Evolutionary conservation across 2,329 filamentous ascomycete genomes (phyloP), one percentile per base, ranked within the genome.

Genomic region (Leptodontidium sp.): DNA sequence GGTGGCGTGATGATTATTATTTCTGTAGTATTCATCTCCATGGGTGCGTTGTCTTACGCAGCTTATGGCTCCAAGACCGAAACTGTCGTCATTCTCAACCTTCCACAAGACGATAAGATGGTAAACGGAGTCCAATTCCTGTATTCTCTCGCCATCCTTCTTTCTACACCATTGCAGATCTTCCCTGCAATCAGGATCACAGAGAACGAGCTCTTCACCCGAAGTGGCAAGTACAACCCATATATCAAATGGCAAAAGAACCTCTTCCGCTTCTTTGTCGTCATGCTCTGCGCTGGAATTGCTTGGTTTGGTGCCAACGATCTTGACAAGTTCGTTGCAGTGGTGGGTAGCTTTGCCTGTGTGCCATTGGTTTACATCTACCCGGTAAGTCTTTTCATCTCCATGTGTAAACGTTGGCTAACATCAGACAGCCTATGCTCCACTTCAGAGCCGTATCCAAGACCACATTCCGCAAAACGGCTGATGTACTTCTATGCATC

Each of bases 201-300:
- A 43, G 94, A 97, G 81, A 97, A 97, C 75, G 93, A 94, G 73
- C 85, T 98, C 7, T 99, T 98, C 80, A 97, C 93, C 29, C 87
- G 92, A 78, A 97, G 94, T 71, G 94, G 96, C 75, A 99, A 99
- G 82, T 97, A 98, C 83, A 98, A 98, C 78, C 94, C 94, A 0
- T 96, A 93, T 78, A 97, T 99, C 84, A 99, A 99, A 84, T 99
- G 96, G 96, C 93, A 98, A 86, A 99, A 99, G 89, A 99, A 99
- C 75, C 84, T 91, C 43, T 99, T 97, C 84, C 91, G 96, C 65
- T 99, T 98, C 85, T 90, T 95, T 78, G 89, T 98, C 71, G 96
- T 98, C 62, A 88, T 93, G 76, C 81, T 96, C 29, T 98, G 96
- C 77, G 92, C 94, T 0, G 81, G 90, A 68, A 91, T 99, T 73